These are phyloP conservation scores for Rheum nobile DNA, from an alignment of 148 eudicot genomes.

Conservation along the genomic window DNA sequence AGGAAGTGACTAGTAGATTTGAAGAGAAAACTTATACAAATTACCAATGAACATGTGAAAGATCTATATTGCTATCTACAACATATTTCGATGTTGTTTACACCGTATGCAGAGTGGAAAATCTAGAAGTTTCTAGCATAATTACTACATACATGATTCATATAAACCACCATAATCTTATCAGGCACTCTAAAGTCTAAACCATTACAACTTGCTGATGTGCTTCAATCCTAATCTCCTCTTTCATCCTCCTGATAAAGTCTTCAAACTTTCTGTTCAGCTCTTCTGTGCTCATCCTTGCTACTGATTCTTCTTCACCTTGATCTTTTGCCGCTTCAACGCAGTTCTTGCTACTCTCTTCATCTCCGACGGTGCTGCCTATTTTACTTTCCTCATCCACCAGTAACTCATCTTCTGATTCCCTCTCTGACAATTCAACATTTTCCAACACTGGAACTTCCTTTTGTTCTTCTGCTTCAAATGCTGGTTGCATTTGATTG, in stretches of 20 bases:
- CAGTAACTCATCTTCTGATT: constrained; percentile 1
- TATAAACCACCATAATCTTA: not conserved
- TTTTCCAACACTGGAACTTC: not conserved
- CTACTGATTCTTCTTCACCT: constrained; percentile 18
- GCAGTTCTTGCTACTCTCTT: constrained; percentile 1
- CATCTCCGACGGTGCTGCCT: constrained; percentile 13
- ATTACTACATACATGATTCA: not conserved
- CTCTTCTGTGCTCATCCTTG: constrained; percentile 48
- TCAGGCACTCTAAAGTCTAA: not conserved
- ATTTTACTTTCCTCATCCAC: constrained; percentile 10
- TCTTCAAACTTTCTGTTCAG: constrained; percentile 67
- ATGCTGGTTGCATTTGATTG: not conserved
- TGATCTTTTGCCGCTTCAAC: constrained; percentile 11
- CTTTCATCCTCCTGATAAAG: constrained; percentile 65
- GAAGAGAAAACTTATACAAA: not conserved
- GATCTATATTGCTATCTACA: not conserved
- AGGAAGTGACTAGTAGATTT: not conserved
- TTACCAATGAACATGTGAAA: not conserved
- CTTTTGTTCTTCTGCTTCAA: not conserved
- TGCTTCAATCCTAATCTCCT: constrained; percentile 50
- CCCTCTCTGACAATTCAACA: not conserved
- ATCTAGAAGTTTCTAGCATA: not conserved
- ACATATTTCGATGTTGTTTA: not conserved
- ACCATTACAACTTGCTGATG: constrained; percentile 30
- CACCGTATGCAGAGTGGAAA: not conserved